These are phyloP conservation scores for Skeletonema grethae DNA, from an alignment of 108 stramenopile species.

Conservation along the genomic window DNA sequence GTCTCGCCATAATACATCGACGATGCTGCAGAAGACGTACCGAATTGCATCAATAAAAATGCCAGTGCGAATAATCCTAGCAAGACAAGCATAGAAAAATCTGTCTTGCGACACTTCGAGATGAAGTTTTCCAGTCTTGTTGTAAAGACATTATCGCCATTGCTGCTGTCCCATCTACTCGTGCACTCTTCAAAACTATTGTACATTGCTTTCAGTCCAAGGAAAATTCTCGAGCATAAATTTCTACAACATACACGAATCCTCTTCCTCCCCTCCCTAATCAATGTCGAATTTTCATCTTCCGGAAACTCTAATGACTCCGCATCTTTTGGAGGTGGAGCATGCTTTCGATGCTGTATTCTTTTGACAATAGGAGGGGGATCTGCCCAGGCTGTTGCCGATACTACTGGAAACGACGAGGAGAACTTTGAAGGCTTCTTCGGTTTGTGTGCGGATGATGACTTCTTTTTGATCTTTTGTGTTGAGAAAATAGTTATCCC, in stretches of 20 bases:
- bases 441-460: neutral
- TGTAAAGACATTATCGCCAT: neutral
- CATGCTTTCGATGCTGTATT: slow-evolving; percentile 1
- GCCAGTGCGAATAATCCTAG: slow-evolving; percentile 1
- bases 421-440: slow-evolving; percentile 2
- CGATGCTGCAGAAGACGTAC: neutral
- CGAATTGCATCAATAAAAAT: slow-evolving; percentile 9
- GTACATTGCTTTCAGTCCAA: neutral
- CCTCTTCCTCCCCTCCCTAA: slow-evolving; percentile 1
- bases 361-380: neutral
- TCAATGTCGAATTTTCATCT: neutral
- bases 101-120: neutral
- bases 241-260: neutral
- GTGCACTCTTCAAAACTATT: neutral
- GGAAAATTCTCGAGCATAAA: neutral
- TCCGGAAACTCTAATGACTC: neutral
- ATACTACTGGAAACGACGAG: neutral
- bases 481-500: slow-evolving; percentile 1
- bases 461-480: neutral
- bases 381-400: neutral
- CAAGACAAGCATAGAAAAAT: slow-evolving; percentile 3
- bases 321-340: neutral
- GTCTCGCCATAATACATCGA: neutral
- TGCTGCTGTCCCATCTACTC: neutral
- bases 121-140: neutral